phyloP scores from a whole-genome alignment of 2,329 filamentous ascomycete genomes.

The Alternaria sp. region DNA sequence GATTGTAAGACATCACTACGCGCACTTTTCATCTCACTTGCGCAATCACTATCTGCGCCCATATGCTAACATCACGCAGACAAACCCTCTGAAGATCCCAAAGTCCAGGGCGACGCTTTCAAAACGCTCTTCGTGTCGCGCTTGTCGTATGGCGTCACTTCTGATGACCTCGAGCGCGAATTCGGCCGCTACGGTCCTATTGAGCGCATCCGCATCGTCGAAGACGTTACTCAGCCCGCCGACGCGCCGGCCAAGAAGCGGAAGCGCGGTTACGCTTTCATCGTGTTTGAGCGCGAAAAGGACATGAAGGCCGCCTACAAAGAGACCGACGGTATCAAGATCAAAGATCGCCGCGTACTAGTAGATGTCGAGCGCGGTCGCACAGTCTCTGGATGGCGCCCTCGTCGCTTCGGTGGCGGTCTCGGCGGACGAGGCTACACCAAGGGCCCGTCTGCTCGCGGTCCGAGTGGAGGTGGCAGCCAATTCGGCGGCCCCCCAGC shows the following conservation, averaged over 20 bases:
- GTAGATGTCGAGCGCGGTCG: slow-evolving; percentile 96
- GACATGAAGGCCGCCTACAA: slow-evolving; percentile 99
- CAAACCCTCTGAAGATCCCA: slow-evolving; percentile 83
- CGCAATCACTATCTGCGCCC: not conserved
- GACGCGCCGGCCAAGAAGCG: slow-evolving; percentile 65
- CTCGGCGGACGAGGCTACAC: slow-evolving; percentile 94
- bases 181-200: slow-evolving; percentile 94
- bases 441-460: slow-evolving; percentile 75
- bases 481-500: slow-evolving; percentile 61
- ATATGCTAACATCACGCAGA: slow-evolving; percentile 59
- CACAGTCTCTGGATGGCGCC: slow-evolving; percentile 93
- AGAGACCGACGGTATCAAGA: slow-evolving; percentile 84
- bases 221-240: slow-evolving; percentile 76
- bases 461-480: slow-evolving; percentile 71
- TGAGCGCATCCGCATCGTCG: slow-evolving; percentile 90
- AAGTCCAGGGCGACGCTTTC: slow-evolving; percentile 91
- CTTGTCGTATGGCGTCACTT: slow-evolving; percentile 86
- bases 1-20: slow-evolving; percentile 62
- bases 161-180: slow-evolving; percentile 89
- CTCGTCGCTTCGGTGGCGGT: slow-evolving; percentile 88
- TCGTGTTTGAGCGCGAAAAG: slow-evolving; percentile 95
- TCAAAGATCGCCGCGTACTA: slow-evolving; percentile 89
- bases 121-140: slow-evolving; percentile 93
- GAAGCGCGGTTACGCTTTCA: slow-evolving; percentile 92
- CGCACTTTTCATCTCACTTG: not conserved